Evolutionary conservation across 2,329 filamentous ascomycete genomes (phyloP).

Genomic region (Cladorrhinum sp.): DNA sequence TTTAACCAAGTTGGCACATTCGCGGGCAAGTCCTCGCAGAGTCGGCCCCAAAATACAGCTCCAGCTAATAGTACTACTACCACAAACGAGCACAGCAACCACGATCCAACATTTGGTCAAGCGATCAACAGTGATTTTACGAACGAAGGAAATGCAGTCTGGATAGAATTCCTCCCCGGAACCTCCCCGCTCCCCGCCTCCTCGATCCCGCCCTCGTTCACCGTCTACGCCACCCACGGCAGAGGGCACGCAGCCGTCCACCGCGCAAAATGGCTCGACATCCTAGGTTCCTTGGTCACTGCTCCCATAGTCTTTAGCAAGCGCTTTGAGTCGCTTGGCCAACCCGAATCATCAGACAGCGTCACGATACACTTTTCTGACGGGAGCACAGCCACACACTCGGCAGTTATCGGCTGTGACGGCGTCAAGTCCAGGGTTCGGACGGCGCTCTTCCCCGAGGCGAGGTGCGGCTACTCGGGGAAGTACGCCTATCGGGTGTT

Average conservation of each 20-base stretch:
- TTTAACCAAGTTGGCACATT: slow-evolving; percentile 31
- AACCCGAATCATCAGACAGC: slow-evolving; percentile 20
- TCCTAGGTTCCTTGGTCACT: slow-evolving; percentile 27
- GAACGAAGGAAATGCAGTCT: slow-evolving; percentile 7
- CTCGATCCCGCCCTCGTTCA: slow-evolving; percentile 22
- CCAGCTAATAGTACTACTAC: too few relatives aligned
- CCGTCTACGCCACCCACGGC: slow-evolving; percentile 16
- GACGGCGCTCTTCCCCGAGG: slow-evolving; percentile 50
- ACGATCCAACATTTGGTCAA: not conserved
- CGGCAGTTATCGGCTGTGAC: slow-evolving; percentile 53
- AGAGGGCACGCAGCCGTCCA: slow-evolving; percentile 26
- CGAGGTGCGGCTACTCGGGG: slow-evolving; percentile 47
- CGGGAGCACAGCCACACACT: slow-evolving; percentile 29
- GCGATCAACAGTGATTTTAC: too few relatives aligned
- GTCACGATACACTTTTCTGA: slow-evolving; percentile 28
- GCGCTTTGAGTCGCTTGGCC: slow-evolving; percentile 29
- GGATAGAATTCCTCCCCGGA: slow-evolving; percentile 27
- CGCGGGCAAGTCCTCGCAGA: slow-evolving; percentile 18
- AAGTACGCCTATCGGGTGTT: slow-evolving; percentile 55
- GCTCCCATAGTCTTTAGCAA: slow-evolving; percentile 29
- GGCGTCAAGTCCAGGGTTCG: slow-evolving; percentile 58
- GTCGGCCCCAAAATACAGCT: too few relatives aligned
- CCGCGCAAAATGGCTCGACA: slow-evolving; percentile 29
- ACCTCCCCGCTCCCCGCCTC: slow-evolving; percentile 15
- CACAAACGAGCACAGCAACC: slow-evolving; percentile 28